These are phyloP conservation scores for Casuarina glauca DNA, from an alignment of 306 rosid genomes.

Conservation along the genomic window DNA sequence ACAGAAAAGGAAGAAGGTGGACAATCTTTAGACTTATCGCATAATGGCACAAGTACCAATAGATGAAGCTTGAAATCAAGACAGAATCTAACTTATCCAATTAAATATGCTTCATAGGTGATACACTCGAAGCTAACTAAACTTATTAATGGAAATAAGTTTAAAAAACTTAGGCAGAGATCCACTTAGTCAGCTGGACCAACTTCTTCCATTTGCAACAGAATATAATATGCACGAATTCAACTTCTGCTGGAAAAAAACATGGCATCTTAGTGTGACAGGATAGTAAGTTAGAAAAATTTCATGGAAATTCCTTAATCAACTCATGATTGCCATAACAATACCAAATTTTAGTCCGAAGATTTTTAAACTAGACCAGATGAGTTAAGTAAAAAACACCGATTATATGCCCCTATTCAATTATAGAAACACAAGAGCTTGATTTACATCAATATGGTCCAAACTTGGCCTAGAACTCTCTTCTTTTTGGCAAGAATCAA, in stretches of 20 bases:
- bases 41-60: constrained; percentile 6
- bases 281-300: background rate
- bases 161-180: background rate
- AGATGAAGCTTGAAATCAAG: constrained; percentile 16
- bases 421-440: background rate
- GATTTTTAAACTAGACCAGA: background rate
- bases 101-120: background rate
- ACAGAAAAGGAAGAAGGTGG: constrained; percentile 5
- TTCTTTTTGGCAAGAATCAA: background rate
- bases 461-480: background rate
- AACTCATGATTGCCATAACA: background rate
- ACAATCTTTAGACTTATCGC: constrained; percentile 5
- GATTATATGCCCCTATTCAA: background rate
- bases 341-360: background rate
- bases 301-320: background rate
- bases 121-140: background rate
- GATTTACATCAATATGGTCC: background rate
- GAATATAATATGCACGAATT: constrained; percentile 3
- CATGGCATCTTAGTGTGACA: constrained; percentile 1
- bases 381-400: background rate
- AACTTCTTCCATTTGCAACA: background rate
- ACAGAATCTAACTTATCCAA: background rate
- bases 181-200: background rate
- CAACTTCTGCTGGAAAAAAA: background rate
- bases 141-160: background rate